Percentiles rank a stretch among this genome's conserved stretches.
These are phyloP conservation scores for Pseudomonodictys pantanalensis DNA, from an alignment of 495 filamentous ascomycete genomes.

Conservation along the genomic window DNA sequence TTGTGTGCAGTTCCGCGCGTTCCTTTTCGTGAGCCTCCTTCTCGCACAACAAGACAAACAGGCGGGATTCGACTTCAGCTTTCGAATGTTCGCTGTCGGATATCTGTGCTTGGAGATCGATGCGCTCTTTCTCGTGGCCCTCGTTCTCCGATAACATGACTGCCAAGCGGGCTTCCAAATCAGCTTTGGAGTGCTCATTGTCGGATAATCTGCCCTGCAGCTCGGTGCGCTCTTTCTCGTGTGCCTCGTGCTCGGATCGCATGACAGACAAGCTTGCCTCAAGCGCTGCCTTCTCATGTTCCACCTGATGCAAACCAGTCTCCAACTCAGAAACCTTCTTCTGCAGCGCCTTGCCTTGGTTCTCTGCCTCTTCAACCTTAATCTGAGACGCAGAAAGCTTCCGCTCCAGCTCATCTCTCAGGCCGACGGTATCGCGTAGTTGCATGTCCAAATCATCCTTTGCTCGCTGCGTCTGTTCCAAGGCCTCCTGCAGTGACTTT, in stretches of 20 bases:
- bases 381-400: neutral
- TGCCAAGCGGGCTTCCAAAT: neutral
- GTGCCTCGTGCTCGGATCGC: neutral
- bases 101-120: no score
- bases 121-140: no score
- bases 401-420: neutral
- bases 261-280: neutral
- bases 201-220: neutral
- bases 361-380: neutral
- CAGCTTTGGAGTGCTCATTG: neutral
- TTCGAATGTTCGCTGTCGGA: no score
- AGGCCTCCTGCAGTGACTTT: neutral
- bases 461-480: neutral
- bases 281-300: slow-evolving; percentile 2
- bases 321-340: neutral
- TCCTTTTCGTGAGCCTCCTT: no score
- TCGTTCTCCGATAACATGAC: no score
- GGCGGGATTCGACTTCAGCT: no score
- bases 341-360: neutral
- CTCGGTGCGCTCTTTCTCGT: neutral
- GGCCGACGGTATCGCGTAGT: neutral
- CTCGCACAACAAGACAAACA: no score
- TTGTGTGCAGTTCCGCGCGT: no score
- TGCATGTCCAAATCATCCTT: neutral
- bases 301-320: neutral